phyloP scores from a whole-genome alignment of 1,139 yeast genomes.

The Geotrichum phurueaensis region DNA sequence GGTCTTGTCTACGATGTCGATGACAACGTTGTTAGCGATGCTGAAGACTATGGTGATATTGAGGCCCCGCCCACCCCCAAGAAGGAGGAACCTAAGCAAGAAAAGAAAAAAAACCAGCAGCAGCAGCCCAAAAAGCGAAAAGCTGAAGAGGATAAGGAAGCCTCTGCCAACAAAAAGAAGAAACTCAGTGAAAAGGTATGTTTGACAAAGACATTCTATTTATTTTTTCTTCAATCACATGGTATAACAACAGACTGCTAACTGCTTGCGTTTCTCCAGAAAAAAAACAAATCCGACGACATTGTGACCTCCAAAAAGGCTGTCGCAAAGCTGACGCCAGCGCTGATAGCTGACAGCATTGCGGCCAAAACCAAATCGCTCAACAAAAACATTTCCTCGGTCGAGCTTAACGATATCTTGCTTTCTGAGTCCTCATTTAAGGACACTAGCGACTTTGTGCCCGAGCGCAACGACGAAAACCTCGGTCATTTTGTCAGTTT shows the following conservation, averaged over 20 bases:
- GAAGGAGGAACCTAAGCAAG: constrained; percentile 16
- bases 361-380: constrained; percentile 47
- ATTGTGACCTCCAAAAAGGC: constrained; percentile 48
- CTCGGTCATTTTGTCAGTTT: constrained; percentile 25
- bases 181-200: constrained; percentile 17
- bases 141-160: constrained; percentile 19
- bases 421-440: constrained; percentile 46
- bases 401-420: constrained; percentile 57
- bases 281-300: constrained; percentile 53
- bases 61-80: constrained; percentile 19
- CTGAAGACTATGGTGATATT: constrained; percentile 36
- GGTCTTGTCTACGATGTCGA: constrained; percentile 55
- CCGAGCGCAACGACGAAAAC: constrained; percentile 46
- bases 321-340: constrained; percentile 48
- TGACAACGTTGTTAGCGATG: constrained; percentile 27
- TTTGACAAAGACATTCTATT: not conserved
- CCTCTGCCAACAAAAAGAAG: constrained; percentile 11
- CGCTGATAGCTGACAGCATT: constrained; percentile 54
- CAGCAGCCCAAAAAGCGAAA: constrained; percentile 19
- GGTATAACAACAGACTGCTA: constrained; percentile 20
- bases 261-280: constrained; percentile 37
- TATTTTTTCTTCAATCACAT: no score
- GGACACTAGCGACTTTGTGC: constrained; percentile 46
- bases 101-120: constrained; percentile 12
- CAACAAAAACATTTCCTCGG: constrained; percentile 52